Conservation (phyloP, 805 yeast genomes). For the Teunomyces stri region DNA sequence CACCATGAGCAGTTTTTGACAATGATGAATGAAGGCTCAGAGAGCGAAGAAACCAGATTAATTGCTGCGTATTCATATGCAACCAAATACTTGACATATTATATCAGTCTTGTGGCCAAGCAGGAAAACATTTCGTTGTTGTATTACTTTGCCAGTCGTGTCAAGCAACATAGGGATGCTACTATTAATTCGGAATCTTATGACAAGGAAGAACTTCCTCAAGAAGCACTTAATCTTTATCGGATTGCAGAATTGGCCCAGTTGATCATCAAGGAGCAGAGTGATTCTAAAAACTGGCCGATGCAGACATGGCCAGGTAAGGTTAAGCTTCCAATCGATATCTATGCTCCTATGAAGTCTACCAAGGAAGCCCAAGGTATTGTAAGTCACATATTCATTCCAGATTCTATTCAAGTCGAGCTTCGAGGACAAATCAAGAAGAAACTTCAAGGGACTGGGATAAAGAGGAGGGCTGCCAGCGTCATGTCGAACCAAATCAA, state of each 20-base stretch:
- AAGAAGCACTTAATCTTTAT: constrained; percentile 48
- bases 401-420: constrained; percentile 42
- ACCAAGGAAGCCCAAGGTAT: constrained; percentile 56
- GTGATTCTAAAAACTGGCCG: constrained; percentile 62
- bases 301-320: constrained; percentile 82
- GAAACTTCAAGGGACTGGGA: constrained; percentile 14
- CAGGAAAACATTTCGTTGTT: constrained; percentile 68
- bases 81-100: constrained; percentile 58
- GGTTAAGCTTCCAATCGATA: constrained; percentile 63
- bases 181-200: constrained; percentile 31
- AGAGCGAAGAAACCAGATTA: constrained; percentile 16
- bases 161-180: constrained; percentile 74
- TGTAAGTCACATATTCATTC: constrained; percentile 54
- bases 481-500: constrained; percentile 8
- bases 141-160: constrained; percentile 72
- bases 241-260: constrained; percentile 73
- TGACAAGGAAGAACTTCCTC: constrained; percentile 20
- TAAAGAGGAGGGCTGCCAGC: constrained; percentile 12
- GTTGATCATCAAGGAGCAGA: constrained; percentile 55
- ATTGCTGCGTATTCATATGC: constrained; percentile 53
- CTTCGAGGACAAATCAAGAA: constrained; percentile 29
- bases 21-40: constrained; percentile 22
- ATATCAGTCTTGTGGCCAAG: constrained; percentile 56
- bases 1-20: constrained; percentile 68
- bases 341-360: constrained; percentile 61